Percentiles rank a stretch among this genome's conserved stretches.
These are phyloP conservation scores for Ustilago nuda DNA, from an alignment of 1,284 basidiomycete genomes.

Conservation along the genomic window DNA sequence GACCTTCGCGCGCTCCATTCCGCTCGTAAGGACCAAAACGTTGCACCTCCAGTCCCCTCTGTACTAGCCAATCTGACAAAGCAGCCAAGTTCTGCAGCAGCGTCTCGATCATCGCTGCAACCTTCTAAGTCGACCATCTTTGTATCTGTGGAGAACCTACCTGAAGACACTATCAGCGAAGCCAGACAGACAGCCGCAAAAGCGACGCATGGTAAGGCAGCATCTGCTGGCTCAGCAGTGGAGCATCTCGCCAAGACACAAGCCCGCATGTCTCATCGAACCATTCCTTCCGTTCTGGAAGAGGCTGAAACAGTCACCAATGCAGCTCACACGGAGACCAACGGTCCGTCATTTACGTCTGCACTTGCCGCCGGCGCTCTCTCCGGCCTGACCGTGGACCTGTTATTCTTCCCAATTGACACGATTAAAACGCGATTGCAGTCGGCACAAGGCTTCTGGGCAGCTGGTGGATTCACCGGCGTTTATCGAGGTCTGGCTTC, in stretches of 20 bases:
- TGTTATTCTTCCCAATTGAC: constrained; percentile 96
- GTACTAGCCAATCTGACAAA: neutral
- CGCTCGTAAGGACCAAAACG: constrained; percentile 11
- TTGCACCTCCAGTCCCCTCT: constrained; percentile 6
- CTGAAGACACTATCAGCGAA: constrained; percentile 8
- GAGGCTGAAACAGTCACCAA: constrained; percentile 5
- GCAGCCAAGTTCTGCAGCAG: neutral
- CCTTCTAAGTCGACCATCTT: constrained; percentile 22
- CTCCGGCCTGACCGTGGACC: constrained; percentile 73
- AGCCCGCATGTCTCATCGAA: constrained; percentile 24
- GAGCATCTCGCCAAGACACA: constrained; percentile 15
- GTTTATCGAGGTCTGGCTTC: constrained; percentile 95
- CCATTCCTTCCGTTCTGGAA: constrained; percentile 42
- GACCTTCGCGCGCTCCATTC: constrained; percentile 16
- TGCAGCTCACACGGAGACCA: neutral
- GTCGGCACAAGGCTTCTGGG: constrained; percentile 84
- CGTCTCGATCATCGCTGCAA: constrained; percentile 6
- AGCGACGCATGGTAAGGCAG: neutral
- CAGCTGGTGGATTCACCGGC: constrained; percentile 88
- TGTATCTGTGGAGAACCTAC: constrained; percentile 25
- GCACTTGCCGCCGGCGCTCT: constrained; percentile 59
- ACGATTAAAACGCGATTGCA: constrained; percentile 96
- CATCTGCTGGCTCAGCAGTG: constrained; percentile 11
- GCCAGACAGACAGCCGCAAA: neutral
- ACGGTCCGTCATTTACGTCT: constrained; percentile 35